These are phyloP conservation scores for Pelargonium australe DNA, from an alignment of 441 rosid species.

Conservation along the genomic window DNA sequence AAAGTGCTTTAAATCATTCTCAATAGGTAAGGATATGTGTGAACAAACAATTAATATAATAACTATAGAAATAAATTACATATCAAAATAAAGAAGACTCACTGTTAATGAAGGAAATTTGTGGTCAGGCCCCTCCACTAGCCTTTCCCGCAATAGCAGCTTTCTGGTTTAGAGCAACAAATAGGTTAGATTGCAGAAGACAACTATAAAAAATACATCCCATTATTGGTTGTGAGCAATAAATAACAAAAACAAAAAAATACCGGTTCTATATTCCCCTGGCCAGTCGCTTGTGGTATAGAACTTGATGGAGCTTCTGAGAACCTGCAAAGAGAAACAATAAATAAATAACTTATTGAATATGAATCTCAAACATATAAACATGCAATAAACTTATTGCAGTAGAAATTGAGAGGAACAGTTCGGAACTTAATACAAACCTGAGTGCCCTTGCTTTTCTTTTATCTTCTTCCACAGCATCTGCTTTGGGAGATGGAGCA, in stretches of 20 bases:
- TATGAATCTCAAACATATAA: conserved; percentile 9
- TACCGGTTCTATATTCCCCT: conserved; percentile 49
- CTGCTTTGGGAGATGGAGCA: conserved; percentile 37
- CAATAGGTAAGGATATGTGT: background rate
- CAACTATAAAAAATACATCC: background rate
- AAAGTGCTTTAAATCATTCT: conserved; percentile 11
- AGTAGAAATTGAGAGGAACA: background rate
- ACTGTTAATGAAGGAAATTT: conserved; percentile 22
- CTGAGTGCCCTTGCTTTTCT: conserved; percentile 76
- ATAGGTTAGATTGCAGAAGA: conserved; percentile 19
- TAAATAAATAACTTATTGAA: background rate
- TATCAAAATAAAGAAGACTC: conserved; percentile 28
- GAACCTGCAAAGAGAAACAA: conserved; percentile 39
- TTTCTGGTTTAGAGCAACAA: conserved; percentile 32
- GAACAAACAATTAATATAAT: background rate
- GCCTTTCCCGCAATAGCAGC: conserved; percentile 62
- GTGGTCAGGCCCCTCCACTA: conserved; percentile 45
- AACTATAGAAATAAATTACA: background rate
- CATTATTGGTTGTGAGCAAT: conserved; percentile 9
- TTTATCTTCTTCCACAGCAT: conserved; percentile 64
- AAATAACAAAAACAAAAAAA: conserved; percentile 3
- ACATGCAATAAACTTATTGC: background rate
- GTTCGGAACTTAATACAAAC: conserved; percentile 24
- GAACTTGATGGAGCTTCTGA: conserved; percentile 46
- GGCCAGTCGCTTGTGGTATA: conserved; percentile 39